Evolutionary conservation across 2,329 filamentous ascomycete species (phyloP).

Genomic region (Trichoderma atrobrunneum): DNA sequence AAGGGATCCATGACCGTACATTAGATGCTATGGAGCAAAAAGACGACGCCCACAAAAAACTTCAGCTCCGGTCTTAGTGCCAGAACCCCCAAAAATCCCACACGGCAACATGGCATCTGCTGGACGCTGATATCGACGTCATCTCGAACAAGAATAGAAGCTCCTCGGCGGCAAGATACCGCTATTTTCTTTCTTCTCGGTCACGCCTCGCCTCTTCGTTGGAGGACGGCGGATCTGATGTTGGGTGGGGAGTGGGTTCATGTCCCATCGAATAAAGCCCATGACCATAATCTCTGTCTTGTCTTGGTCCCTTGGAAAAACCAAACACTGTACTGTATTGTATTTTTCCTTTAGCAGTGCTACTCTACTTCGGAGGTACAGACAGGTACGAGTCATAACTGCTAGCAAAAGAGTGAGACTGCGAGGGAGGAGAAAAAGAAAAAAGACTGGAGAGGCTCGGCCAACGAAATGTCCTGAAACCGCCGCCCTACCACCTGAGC

Average conservation of each 20-base stretch:
- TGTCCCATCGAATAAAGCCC: background rate
- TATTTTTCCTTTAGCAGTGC: background rate
- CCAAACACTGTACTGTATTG: background rate
- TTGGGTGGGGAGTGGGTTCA: slow-evolving; percentile 9
- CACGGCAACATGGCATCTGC: slow-evolving; percentile 11
- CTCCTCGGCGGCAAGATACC: background rate
- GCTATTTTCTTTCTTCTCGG: background rate
- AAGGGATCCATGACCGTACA: background rate
- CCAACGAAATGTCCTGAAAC: slow-evolving; percentile 8
- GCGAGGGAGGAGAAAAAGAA: background rate
- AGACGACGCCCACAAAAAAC: slow-evolving; percentile 2
- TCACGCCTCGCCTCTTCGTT: background rate
- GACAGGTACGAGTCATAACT: background rate
- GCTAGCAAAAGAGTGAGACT: background rate
- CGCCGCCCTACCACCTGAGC: background rate
- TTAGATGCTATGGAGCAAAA: background rate
- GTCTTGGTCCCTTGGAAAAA: background rate
- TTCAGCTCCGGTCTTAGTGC: slow-evolving; percentile 3
- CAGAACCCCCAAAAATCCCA: background rate
- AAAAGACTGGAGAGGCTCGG: background rate
- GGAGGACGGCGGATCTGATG: background rate
- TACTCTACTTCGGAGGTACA: background rate
- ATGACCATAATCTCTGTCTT: background rate
- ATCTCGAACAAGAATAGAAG: slow-evolving; percentile 7
- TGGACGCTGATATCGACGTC: slow-evolving; percentile 7